Base-by-base conservation (phyloP, 768 basidiomycete genomes). In the Gloeophyllum trabeum region DNA sequence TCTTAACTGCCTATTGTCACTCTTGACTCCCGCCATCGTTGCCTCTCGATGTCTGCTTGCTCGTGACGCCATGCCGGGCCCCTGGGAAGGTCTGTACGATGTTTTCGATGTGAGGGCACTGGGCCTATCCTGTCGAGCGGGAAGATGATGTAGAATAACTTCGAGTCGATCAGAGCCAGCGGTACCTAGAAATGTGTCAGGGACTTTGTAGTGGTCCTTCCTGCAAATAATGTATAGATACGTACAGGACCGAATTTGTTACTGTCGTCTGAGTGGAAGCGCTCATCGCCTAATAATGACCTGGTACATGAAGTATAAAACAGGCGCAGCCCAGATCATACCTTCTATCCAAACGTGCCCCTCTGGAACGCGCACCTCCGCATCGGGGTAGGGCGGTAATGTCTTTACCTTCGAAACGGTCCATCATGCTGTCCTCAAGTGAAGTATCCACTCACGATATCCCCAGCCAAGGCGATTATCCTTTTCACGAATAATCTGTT, bases 271-370 rank as follows among this genome's bases (percentile, higher is more conserved):
- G 75, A 81, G 43, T 73, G 67, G 50, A 77, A 79, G 4, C 70
- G 65, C 52, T 82, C 77, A 46, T 84, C 81, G 5, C 81, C 81
- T 81, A 38, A 23, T 28, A 35, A 14, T 36, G 40, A 14, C 14
- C 21, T 16, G 7, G 38, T 43, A 20, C 20, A 13, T 12, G 19
- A 14, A 24, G 39, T 6, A 22, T 3, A 18, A 12, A 37, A 39
- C 21, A n/a, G 32, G 10, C 10, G 36, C 20, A 13, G 12, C 3
- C 18, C 13, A 32, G 10, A 23, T 42, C 64, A 40, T 40, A 76
- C 80, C 83, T 71, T 87, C 83, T 40, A 86, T 69, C 84, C 84
- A 87, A 30, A 76, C 64, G 45, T 84, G 76, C 1, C 80, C 80
- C 50, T 61, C 45, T 3, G 83, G 82, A 25, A 87, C 58, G 21